Evolutionary conservation across 2,329 filamentous ascomycete species (phyloP), one percentile per base, ranked within the genome.

Genomic region (Paecilomyces variotii): DNA sequence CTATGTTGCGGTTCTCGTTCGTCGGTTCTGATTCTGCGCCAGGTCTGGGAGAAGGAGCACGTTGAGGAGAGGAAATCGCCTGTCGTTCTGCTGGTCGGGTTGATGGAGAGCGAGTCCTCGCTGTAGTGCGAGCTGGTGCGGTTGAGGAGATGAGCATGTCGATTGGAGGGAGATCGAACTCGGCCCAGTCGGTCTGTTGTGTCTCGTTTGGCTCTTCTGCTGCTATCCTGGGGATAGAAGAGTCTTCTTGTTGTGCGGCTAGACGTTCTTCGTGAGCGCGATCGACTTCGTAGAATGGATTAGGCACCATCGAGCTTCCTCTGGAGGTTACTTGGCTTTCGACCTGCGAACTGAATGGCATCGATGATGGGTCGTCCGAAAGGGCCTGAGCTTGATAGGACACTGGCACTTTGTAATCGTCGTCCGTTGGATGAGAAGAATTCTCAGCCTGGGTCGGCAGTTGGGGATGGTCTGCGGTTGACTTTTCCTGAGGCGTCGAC

Each of bases 261-360:
- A 24, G 50, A 12, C 56, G 58, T 32, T 63, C 60, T 53, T 64
- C 64, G 25, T 61, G 57, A 11, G 61, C 61, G 54, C 63, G 65
- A 55, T 70, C 69, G 12, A 65, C 60, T 35, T 72, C 64, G 54
- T 68, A 71, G 55, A 72, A 72, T 5, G 71, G 71, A 59, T 73
- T 72, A 2, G 66, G 65, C 6, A 72, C 65, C 12, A 58, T 58
- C 4, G 64, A 66, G 52, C 60, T 55, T 26, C 57, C 53, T 12
- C 54, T n/a, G 12, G 24, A n/a, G 25, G 10, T 34, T 49, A n/a
- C 39, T 61, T 64, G 39, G 61, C 54, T 35, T 11, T 32, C 58
- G 5, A 7, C 53, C 53, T 14, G 53, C 11, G 27, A 50, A 27
- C 28, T 39, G 54, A 1, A 25, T 35, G 19, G 39, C 54, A 53